A percentile compares a stretch with the other conserved stretches of the same genome.
These are phyloP conservation scores for Xylaria flabelliformis DNA, from an alignment of 495 filamentous ascomycete genomes.

Conservation along the genomic window DNA sequence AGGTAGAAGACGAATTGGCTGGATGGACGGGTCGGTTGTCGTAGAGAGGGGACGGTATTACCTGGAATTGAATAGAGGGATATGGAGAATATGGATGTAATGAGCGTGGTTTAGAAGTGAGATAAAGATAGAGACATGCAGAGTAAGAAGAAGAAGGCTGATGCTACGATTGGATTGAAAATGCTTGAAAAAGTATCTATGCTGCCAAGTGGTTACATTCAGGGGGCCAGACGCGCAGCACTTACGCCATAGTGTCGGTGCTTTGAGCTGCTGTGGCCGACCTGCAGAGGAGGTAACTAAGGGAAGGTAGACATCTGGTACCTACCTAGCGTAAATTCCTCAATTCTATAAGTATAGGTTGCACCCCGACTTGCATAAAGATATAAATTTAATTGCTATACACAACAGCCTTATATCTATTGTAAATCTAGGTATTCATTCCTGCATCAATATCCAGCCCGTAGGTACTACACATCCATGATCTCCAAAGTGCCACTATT, in stretches of 20 bases:
- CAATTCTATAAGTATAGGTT: not conserved
- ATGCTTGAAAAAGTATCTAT: not conserved
- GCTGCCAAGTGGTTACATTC: conserved; percentile 17
- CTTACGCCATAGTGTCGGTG: not conserved
- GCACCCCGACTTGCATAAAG: not conserved
- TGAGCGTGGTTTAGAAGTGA: conserved; percentile 1
- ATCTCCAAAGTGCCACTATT: not conserved
- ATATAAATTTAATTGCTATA: too few species aligned
- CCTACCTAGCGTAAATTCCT: not conserved
- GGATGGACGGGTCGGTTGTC: not conserved
- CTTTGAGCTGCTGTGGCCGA: not conserved
- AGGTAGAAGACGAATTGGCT: not conserved
- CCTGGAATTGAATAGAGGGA: not conserved
- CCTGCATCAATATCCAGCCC: not conserved
- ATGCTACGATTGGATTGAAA: conserved; percentile 2
- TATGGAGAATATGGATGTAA: not conserved
- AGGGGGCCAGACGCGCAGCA: conserved; percentile 4
- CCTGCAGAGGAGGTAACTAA: too few species aligned
- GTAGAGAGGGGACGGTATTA: not conserved
- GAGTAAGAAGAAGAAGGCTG: conserved; percentile 6
- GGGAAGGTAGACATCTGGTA: not conserved
- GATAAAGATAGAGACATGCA: not conserved
- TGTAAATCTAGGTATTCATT: not conserved
- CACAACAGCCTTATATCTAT: too few species aligned
- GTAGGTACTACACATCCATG: not conserved